Conservation (phyloP, 23 red algal species). For the Gracilaria domingensis region DNA sequence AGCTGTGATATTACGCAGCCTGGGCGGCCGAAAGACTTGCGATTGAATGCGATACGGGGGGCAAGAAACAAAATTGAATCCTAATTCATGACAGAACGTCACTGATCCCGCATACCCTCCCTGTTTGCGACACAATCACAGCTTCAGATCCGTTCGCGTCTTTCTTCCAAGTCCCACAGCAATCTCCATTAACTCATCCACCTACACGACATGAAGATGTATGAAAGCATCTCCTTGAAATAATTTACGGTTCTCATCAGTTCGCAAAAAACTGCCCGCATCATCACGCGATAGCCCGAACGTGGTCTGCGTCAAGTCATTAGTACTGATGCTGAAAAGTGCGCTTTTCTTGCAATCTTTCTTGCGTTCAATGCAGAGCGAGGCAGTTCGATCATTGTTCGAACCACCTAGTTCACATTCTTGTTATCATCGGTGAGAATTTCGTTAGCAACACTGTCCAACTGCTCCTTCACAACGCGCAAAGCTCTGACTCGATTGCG, state of each 20-base stretch:
- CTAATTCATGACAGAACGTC: conserved; percentile 59
- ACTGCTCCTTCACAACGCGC: conserved; percentile 28
- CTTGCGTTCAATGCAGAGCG: conserved; percentile 49
- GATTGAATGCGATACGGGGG: conserved; percentile 60
- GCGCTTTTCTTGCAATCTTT: conserved; percentile 54
- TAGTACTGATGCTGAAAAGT: conserved; percentile 72
- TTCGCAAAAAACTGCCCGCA: conserved; percentile 58
- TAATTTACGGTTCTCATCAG: conserved; percentile 50
- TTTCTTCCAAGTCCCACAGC: conserved; percentile 57
- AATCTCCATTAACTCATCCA: conserved; percentile 52
- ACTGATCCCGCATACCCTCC: conserved; percentile 51
- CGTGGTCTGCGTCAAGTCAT: conserved; percentile 69
- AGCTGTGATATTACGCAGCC: not conserved
- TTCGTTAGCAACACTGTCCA: conserved; percentile 44
- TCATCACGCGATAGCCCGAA: conserved; percentile 69
- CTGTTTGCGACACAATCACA: conserved; percentile 65
- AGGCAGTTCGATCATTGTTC: conserved; percentile 73
- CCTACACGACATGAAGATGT: conserved; percentile 40
- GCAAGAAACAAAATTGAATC: conserved; percentile 53
- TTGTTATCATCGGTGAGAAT: not conserved
- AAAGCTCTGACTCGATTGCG: conserved; percentile 44
- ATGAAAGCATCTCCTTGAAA: conserved; percentile 58
- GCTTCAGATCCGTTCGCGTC: conserved; percentile 30
- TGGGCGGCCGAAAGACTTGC: conserved; percentile 56
- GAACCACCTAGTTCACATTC: conserved; percentile 48